Evolutionary conservation across 495 filamentous ascomycete species (phyloP), one percentile per base, ranked within the genome.

Genomic region (Tuber magnatum): DNA sequence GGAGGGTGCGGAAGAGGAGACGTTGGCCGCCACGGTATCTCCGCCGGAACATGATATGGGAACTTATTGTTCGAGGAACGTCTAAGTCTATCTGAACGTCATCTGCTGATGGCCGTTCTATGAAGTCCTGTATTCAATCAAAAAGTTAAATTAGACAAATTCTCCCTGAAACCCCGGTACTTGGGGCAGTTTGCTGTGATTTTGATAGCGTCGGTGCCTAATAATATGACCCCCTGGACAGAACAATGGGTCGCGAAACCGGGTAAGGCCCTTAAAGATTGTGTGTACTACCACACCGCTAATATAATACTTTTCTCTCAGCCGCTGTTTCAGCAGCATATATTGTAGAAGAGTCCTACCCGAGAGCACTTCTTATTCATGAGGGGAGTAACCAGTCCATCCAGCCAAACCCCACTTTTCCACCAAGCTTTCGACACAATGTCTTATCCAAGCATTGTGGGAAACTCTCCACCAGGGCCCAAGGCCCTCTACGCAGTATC

Each of bases 21-120:
- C 95, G 89, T 83, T 99, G 95, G 0, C 94, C 94, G 73, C 91
- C 91, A 18, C 94, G 90, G 85, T 99, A 99, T 43, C 96, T 87
- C 73, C 90, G 88, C 38, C 95, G 90, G 82, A 99, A 99, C 96
- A 99, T 97, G 81, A 99, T 94, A 84, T 99, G 95, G 77, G 92
- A 91, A 81, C 89, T 94, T 82, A 99, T 97, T 12, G 95, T 99
- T 70, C 95, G 89, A 0, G 95, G 95, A 61, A 99, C 94, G 81
- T 99, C 95, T 40, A 97, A 89, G 83, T 99, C 95, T 78, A 99
- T 99, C 82, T 99, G 95, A 12, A 94, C 91, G 82, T 99, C 95
- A 81, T 99, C 95, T 0, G 93, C 90, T 9, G 91, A 97, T 48
- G 88, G 88, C 68, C 90, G 83, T 14, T 90, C 86, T 73, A 93